Evolutionary conservation across 768 basidiomycete genomes (phyloP), one percentile per base, ranked within the genome.

Genomic region (Russula virescens): DNA sequence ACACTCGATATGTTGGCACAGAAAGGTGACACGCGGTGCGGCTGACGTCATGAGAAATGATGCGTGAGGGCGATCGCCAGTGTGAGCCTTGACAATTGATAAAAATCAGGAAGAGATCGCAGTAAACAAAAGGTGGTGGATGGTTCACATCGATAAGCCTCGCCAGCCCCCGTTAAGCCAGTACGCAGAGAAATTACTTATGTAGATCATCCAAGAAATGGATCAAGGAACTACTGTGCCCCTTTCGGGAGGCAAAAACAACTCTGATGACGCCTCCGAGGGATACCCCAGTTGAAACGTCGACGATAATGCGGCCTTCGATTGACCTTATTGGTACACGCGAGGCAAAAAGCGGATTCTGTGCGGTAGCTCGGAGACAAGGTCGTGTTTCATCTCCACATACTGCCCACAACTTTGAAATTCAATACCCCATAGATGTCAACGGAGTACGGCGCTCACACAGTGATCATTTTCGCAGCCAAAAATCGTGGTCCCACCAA

Each of bases 401-500:
- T 47, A 42, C 50, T 28, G 18, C 40, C 25, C 43, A 55, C 52
- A 31, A 16, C 34, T 40, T 54, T 34, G 26, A 5, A n/a, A 26
- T 45, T 35, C 18, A 52, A 38, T 31, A n/a, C 18, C 38, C 31
- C 46, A 48, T 40, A 31, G 21, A 55, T 45, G 40, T 58, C 16
- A 57, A 54, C 31, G 21, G 46, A 59, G 57, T 23, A 45, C 46
- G 42, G 38, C 40, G 35, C 58, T 45, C 53, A 63, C 56, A 31
- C n/a, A 31, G 11, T 11, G 19, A 8, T 59, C 38, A 55, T 28
- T 50, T 59, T 19, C 64, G 19, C 28, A 1, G 31, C 88, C 89
- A 89, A 72, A 87, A 88, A 9, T 69, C 64, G 67, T 88, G 80
- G 38, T 80, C 75, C 74, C 76, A 79, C 86, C 87, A 89, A 26